Conservation (phyloP, 164 flowering plant species). For the grape (Vitis vinifera) region ASM3070453v1 NC_081811.1:12119001-12119500, state of each 20-base stretch:
- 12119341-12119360: constrained; percentile 7
- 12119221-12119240: neutral
- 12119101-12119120: neutral
- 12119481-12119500: no score
- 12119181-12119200: neutral
- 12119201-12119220: neutral
- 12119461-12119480: neutral
- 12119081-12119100: neutral
- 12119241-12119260: no score
- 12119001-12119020: no score
- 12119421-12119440: neutral
- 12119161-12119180: neutral
- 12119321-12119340: neutral
- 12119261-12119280: neutral
- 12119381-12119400: neutral
- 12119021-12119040: no score
- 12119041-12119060: no score
- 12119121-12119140: neutral
- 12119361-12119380: constrained; percentile 4
- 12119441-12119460: neutral
- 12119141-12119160: neutral
- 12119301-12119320: neutral
- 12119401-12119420: neutral
- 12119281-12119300: no score
- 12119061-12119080: no score